Conservation (phyloP, 257 asterid species). For the Scutellaria barbata region DNA sequence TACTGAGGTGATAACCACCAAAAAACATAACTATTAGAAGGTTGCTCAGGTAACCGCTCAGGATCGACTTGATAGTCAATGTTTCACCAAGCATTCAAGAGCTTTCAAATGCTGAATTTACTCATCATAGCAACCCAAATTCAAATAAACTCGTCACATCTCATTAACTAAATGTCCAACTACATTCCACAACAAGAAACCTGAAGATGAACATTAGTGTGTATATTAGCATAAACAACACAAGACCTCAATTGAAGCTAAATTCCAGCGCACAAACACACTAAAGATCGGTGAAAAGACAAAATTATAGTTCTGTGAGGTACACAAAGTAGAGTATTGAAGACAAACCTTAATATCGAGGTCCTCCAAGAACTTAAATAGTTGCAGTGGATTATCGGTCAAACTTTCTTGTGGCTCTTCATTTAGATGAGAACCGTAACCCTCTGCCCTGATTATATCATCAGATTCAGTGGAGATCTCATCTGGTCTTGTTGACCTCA, state of each 20-base stretch:
- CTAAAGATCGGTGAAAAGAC: neutral
- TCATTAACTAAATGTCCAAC: neutral
- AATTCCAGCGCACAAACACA: no score
- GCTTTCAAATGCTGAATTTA: conserved; percentile 44
- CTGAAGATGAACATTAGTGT: neutral
- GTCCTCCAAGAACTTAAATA: conserved; percentile 48
- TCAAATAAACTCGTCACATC: neutral
- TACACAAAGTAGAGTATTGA: neutral
- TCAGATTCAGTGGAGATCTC: conserved; percentile 37
- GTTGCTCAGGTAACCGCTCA: conserved; percentile 84
- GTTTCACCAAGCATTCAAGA: conserved; percentile 50
- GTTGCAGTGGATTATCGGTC: conserved; percentile 32
- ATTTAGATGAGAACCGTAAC: conserved; percentile 26
- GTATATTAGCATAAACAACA: no score
- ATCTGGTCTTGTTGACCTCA: conserved; percentile 39
- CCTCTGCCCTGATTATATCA: conserved; percentile 25
- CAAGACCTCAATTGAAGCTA: no score
- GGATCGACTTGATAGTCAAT: conserved; percentile 51
- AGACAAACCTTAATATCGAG: conserved; percentile 46
- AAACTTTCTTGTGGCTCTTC: conserved; percentile 39
- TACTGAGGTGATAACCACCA: no score
- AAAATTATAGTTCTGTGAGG: neutral
- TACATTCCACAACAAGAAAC: neutral
- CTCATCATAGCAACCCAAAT: conserved; percentile 54
- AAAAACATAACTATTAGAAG: conserved; percentile 11